phyloP scores from a whole-genome alignment of 495 filamentous ascomycete species.

The Penicillium silybi region DNA sequence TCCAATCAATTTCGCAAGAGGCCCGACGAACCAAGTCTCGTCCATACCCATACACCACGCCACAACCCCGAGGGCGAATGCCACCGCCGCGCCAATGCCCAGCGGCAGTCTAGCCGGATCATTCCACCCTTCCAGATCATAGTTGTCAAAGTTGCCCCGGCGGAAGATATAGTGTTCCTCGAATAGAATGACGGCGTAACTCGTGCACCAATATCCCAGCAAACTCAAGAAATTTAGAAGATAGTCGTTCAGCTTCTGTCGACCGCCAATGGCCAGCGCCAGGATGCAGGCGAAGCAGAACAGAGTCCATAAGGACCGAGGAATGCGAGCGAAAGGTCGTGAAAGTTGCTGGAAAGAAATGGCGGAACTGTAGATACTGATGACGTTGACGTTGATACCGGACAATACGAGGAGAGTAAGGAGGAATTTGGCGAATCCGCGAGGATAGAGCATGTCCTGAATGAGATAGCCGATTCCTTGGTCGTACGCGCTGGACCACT shows the following conservation, averaged over 20 bases:
- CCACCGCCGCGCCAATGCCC: conserved; percentile 23
- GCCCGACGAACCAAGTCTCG: conserved; percentile 35
- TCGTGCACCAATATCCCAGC: conserved; percentile 57
- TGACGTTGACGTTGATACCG: conserved; percentile 39
- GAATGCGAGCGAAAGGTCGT: conserved; percentile 36
- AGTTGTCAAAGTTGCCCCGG: conserved; percentile 41
- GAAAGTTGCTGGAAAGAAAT: conserved; percentile 41
- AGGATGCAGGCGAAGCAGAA: conserved; percentile 38
- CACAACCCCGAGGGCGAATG: conserved; percentile 30
- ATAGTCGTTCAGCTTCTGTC: conserved; percentile 32
- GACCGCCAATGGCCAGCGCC: conserved; percentile 37
- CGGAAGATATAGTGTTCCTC: conserved; percentile 60
- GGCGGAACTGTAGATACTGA: conserved; percentile 39
- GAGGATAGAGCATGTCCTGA: conserved; percentile 50
- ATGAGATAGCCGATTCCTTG: conserved; percentile 55
- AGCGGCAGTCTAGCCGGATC: conserved; percentile 25
- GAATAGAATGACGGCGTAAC: conserved; percentile 55
- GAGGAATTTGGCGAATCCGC: conserved; percentile 56
- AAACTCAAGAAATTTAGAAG: conserved; percentile 53
- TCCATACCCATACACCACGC: conserved; percentile 37
- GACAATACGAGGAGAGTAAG: conserved; percentile 53
- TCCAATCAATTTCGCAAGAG: conserved; percentile 23
- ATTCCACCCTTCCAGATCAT: conserved; percentile 37
- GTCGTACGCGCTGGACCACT: conserved; percentile 44
- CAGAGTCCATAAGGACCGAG: conserved; percentile 40